A percentile compares a stretch with the other conserved stretches of the same genome.
Evolutionary conservation across 441 rosid genomes (phyloP).

Genomic region (Eruca vesicaria): DNA sequence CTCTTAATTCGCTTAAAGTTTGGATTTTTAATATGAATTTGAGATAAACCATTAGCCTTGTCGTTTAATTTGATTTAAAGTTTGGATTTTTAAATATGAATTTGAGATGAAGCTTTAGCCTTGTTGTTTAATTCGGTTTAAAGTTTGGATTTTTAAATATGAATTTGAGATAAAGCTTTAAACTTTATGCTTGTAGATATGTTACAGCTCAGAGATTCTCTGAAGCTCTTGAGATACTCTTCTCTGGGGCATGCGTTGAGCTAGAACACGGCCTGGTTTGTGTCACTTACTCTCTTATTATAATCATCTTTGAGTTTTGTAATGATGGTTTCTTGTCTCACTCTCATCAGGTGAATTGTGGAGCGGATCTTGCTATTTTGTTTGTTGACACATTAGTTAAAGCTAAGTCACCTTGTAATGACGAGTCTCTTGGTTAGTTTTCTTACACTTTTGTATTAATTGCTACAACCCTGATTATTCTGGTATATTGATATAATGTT

Average conservation of each 20-base stretch:
- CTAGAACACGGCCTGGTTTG: slow-evolving; percentile 71
- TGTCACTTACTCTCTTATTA: slow-evolving; percentile 15
- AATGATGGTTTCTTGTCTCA: background rate
- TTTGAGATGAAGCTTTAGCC: slow-evolving; percentile 14
- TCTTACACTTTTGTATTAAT: slow-evolving; percentile 14
- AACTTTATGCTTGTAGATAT: slow-evolving; percentile 49
- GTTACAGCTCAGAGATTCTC: slow-evolving; percentile 70
- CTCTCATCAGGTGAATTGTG: slow-evolving; percentile 70
- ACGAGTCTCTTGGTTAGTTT: slow-evolving; percentile 67
- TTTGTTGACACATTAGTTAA: slow-evolving; percentile 80
- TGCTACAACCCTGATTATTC: background rate
- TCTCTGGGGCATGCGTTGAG: slow-evolving; percentile 87
- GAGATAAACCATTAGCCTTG: too few species aligned
- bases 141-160: background rate
- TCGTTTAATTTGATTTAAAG: background rate
- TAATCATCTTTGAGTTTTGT: background rate
- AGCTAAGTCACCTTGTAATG: slow-evolving; percentile 67
- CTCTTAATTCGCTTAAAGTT: background rate
- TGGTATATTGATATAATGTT: slow-evolving; percentile 33
- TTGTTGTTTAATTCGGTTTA: background rate
- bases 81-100: background rate
- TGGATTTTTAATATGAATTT: background rate
- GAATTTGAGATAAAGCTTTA: slow-evolving; percentile 12
- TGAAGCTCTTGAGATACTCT: slow-evolving; percentile 81
- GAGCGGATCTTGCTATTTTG: slow-evolving; percentile 79